Evolutionary conservation across 2,329 filamentous ascomycete species (phyloP), one percentile per base, ranked within the genome.

Genomic region (Cordyceps pruinosa): DNA sequence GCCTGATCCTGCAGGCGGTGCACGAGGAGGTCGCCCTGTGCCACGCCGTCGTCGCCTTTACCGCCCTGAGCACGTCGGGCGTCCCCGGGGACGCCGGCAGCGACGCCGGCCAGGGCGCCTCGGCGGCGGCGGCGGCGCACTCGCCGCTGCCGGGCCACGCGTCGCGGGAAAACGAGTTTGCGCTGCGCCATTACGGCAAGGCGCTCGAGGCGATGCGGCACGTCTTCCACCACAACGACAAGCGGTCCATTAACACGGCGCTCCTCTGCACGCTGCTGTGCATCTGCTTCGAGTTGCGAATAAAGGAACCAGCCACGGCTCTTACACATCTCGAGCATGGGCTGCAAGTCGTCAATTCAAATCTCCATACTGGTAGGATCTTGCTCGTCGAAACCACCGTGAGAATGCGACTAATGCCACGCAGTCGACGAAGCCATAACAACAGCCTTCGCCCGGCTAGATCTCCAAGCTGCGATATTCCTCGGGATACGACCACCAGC

Each of bases 271-370:
- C 60, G 15, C 39, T 61, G 23, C 26, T 63, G 9, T 63, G 56
- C 32, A 59, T 63, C 15, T 63, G 57, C 41, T 61, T 61, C 23
- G 60, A 62, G 50, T 35, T 62, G n/a, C 52, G 57, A 9, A 61
- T 60, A 30, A 49, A 48, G 13, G 46, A 59, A 12, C 39, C 55
- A 1, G 47, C 34, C 2, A 39, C 46, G 21, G 61, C 61, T 6
- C 45, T 60, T 8, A 58, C 47, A 21, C 61, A 62, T 30, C 54
- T 62, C 6, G 56, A 61, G 13, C 39, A 59, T 28, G 47, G 58
- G 9, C 32, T 61, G 5, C 56, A 56, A 23, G 50, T 61, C 9
- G 47, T 61, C 2, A 52, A 42, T 28, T 47, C 46, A 23, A 60
- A 60, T 58, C 25, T 56, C 4, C 41, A 60, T 48, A 32, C 34